Base-by-base conservation (phyloP, 345 rosid genomes). In the Alliaria petiolata region DNA sequence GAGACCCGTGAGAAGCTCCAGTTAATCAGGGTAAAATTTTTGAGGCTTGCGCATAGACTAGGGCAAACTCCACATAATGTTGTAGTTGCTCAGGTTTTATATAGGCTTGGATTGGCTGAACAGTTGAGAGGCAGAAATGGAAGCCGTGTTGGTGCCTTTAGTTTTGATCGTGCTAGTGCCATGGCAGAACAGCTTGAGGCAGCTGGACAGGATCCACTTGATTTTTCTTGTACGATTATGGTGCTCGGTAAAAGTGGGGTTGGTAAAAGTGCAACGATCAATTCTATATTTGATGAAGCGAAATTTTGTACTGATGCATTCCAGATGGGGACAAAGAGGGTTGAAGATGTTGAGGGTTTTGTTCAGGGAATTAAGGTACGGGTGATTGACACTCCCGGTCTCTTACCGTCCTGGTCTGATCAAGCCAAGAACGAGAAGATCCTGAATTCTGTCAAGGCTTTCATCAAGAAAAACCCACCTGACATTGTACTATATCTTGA, bases 1-100 rank as follows among this genome's bases (percentile, higher is more conserved):
- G 98, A 95, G 81, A 95, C 98, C 60, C 97, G 99, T 35, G 97
- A 95, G 77, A 85, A 88, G 79, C 97, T 95, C 33, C 99, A 95
- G 83, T 88, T 92, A 91, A 90, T 92, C 68, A 85, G 99, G 77
- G 98, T 95, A 30, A 95, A 95, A 76, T 95, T 95, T 83, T 78
- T 95, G 84, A 84, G 99, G 79, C 96, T 95, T 74, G 96, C 99
- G 1, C 90, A 83, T 78, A 87, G 99, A 83, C 92, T 95, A 52
- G 98, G 99, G 70, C 99, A 92, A 80, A 92, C 97, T 31, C 99
- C 99, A 6, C 99, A 95, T 76, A 95, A 95, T 79, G 99, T 95
- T 53, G 98, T 95, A 11, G 99, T 95, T 73, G 98, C 99, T 17
- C 99, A 95, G 86, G 99, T 95, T 76, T 77, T 95, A 69, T 95